These are phyloP conservation scores for Senna tora DNA, from an alignment of 306 rosid species.

Conservation along the genomic window DNA sequence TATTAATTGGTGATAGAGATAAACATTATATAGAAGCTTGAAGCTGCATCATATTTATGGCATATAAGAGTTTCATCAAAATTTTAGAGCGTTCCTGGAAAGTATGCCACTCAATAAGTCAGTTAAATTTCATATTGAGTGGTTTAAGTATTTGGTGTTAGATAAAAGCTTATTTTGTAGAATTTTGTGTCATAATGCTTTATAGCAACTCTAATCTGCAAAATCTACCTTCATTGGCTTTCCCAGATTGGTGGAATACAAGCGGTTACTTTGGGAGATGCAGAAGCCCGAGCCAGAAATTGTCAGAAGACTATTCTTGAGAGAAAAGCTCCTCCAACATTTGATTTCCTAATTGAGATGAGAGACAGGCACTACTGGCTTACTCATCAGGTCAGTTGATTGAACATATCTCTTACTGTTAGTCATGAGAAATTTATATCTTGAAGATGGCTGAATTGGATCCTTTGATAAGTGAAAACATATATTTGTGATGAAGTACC, in stretches of 20 bases:
- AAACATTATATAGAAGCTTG: slow-evolving; percentile 17
- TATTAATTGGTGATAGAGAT: not conserved
- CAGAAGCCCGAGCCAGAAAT: slow-evolving; percentile 67
- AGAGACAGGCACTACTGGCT: slow-evolving; percentile 75
- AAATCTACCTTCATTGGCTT: slow-evolving; percentile 33
- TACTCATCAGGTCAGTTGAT: slow-evolving; percentile 63
- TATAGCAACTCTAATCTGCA: slow-evolving; percentile 27
- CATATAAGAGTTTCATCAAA: slow-evolving; percentile 2
- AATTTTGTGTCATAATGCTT: slow-evolving; percentile 11
- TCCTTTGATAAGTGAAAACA: slow-evolving; percentile 14
- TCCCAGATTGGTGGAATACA: slow-evolving; percentile 66
- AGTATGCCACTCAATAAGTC: not conserved
- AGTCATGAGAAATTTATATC: slow-evolving; percentile 11
- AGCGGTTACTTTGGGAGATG: slow-evolving; percentile 65
- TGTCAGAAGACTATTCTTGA: slow-evolving; percentile 68
- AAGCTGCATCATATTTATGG: slow-evolving; percentile 25
- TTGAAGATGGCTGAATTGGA: slow-evolving; percentile 2
- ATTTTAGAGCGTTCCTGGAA: slow-evolving; percentile 18
- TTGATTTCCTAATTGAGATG: slow-evolving; percentile 77
- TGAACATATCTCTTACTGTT: slow-evolving; percentile 29
- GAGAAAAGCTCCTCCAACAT: slow-evolving; percentile 74
- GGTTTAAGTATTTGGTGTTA: slow-evolving; percentile 11
- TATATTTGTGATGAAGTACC: not conserved
- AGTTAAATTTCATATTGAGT: slow-evolving; percentile 4
- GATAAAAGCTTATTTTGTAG: slow-evolving; percentile 22